Conservation (phyloP, 202 grass and related monocot genomes). For the Miscanthus sacchariflorus region DNA sequence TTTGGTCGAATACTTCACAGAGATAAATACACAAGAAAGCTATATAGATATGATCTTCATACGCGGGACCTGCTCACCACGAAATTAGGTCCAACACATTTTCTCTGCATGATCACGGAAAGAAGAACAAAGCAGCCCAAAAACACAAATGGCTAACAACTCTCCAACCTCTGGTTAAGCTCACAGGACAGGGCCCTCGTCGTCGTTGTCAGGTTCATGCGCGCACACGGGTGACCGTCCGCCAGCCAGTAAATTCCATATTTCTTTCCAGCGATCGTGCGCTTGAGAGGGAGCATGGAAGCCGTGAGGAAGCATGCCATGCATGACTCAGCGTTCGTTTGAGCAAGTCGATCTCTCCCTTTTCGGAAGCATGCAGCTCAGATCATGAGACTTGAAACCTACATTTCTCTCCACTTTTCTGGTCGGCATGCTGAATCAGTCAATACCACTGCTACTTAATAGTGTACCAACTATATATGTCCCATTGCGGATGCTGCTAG, state of each 20-base stretch:
- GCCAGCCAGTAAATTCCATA: slow-evolving; percentile 37
- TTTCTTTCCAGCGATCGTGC: slow-evolving; percentile 42
- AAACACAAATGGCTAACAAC: neutral
- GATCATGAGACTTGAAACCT: no score
- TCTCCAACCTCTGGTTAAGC: slow-evolving; percentile 10
- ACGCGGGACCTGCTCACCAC: neutral
- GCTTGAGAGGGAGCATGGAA: slow-evolving; percentile 34
- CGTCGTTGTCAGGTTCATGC: slow-evolving; percentile 37
- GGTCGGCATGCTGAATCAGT: no score
- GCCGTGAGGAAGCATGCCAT: slow-evolving; percentile 40
- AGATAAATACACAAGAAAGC: no score
- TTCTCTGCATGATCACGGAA: slow-evolving; percentile 7
- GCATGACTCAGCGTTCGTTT: slow-evolving; percentile 37
- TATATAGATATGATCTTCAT: neutral
- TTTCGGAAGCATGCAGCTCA: slow-evolving; percentile 27
- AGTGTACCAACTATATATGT: no score
- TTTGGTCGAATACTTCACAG: no score
- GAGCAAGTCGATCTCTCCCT: neutral
- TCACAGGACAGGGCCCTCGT: slow-evolving; percentile 32
- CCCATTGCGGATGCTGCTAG: no score
- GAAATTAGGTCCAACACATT: neutral
- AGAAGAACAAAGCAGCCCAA: neutral
- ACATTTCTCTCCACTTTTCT: no score
- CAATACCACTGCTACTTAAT: no score
- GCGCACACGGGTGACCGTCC: slow-evolving; percentile 5